These are phyloP conservation scores for Periconia digitata DNA, from an alignment of 2,329 filamentous ascomycete genomes.

Conservation along the genomic window DNA sequence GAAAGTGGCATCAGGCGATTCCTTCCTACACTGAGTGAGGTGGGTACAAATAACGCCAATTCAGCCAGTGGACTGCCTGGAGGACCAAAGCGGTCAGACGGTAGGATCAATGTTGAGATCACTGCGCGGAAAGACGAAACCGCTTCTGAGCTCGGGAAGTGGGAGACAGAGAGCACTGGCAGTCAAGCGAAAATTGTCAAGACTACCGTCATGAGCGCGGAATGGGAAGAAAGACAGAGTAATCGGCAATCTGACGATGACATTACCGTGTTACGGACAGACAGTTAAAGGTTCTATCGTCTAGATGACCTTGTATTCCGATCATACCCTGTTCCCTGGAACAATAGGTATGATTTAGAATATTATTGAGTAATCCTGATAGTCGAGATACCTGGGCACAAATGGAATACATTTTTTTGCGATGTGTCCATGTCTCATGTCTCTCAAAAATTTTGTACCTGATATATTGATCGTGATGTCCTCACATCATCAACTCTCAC, in stretches of 20 bases:
- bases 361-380: no score
- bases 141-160: slow-evolving; percentile 23
- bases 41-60: slow-evolving; percentile 29
- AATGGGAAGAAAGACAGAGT: slow-evolving; percentile 29
- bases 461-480: no score
- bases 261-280: slow-evolving; percentile 17
- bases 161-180: slow-evolving; percentile 37
- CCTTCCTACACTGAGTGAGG: slow-evolving; percentile 31
- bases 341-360: no score
- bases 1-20: slow-evolving; percentile 29
- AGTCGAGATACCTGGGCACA: no score
- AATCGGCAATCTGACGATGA: slow-evolving; percentile 13
- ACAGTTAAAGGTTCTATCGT: background rate
- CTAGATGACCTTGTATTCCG: no score
- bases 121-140: slow-evolving; percentile 16
- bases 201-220: slow-evolving; percentile 38
- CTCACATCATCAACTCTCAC: no score
- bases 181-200: slow-evolving; percentile 39
- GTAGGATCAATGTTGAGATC: slow-evolving; percentile 35
- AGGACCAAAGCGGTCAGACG: slow-evolving; percentile 32
- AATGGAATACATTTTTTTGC: no score
- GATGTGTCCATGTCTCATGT: no score
- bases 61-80: slow-evolving; percentile 39
- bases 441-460: no score
- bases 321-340: no score